Base-by-base conservation (phyloP, 2,329 filamentous ascomycete genomes). In the Mycosphaerella sp. region DNA sequence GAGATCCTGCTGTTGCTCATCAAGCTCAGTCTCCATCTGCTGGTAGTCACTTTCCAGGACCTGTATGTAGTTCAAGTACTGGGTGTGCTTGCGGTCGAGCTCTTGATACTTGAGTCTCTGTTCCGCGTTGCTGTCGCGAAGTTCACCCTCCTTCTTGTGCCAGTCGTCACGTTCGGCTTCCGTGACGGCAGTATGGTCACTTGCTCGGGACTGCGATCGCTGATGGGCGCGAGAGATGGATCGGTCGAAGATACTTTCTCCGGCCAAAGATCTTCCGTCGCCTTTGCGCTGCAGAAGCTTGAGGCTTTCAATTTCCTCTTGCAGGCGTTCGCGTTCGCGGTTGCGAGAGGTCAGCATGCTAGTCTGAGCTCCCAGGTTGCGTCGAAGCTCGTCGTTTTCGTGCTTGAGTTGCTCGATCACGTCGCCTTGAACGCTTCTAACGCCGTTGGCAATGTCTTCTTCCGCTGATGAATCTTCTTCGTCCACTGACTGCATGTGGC, bases 261-360 rank as follows among this genome's bases (percentile, higher is more conserved):
- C 83, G 1, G 89, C 75, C 48, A 79, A 69, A 2, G 80, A 83
- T 50, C 77, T 72, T 47, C 68, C 70, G 55, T 81, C 86, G 27
- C 81, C 81, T 56, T 88, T 83, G 49, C 89, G 84, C 59, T 89
- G 85, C 1, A 86, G 82, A 62, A 97, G 82, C 71, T 97, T 98
- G 56, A 98, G 76, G 55, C 96, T 90, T 70, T 98, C 93, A 56
- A 97, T 97, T 67, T 98, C 91, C 66, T 95, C 89, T 68, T 97
- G 95, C 7, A 98, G 76, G 4, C 89, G 82, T 66, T 97, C 90
- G 66, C 95, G 94, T 66, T 98, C 93, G 21, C 89, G 86, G 64
- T 96, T 96, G 18, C 93, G 81, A 32, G 93, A 97, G 1, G 91
- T 96, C 30, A 98, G 79, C 89, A 98, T 97, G 0, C 90, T 96